phyloP scores from a whole-genome alignment of 2,329 filamentous ascomycete species.

The Lecanosticta acicola region DNA sequence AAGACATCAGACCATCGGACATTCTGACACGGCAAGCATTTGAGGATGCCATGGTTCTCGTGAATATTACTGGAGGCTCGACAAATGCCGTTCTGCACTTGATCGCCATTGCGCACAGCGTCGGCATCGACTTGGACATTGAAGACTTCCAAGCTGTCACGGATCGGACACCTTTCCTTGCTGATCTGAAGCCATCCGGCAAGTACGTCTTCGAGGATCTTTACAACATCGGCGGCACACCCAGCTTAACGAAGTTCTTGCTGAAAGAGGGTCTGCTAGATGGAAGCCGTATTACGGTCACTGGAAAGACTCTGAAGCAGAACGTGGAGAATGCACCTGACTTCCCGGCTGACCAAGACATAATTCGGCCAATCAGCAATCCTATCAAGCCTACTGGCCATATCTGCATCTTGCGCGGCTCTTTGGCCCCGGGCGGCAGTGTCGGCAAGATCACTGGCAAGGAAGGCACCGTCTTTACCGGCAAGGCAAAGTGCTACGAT shows the following conservation, averaged over 20 bases:
- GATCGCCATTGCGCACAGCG: conserved; percentile 47
- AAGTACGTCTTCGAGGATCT: conserved; percentile 58
- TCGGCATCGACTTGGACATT: conserved; percentile 46
- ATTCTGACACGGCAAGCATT: conserved; percentile 46
- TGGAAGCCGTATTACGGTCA: conserved; percentile 46
- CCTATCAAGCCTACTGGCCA: conserved; percentile 68
- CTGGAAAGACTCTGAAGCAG: conserved; percentile 46
- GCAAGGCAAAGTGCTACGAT: conserved; percentile 66
- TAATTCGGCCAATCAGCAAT: conserved; percentile 62
- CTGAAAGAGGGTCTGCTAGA: conserved; percentile 46
- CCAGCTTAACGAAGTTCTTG: conserved; percentile 46
- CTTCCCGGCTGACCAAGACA: conserved; percentile 64
- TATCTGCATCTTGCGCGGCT: conserved; percentile 66
- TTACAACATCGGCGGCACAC: conserved; percentile 47
- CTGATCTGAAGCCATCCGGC: conserved; percentile 48
- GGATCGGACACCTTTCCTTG: conserved; percentile 47
- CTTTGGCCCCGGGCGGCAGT: conserved; percentile 61
- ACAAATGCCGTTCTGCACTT: conserved; percentile 49
- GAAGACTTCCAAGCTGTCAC: conserved; percentile 49
- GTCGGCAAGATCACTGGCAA: conserved; percentile 75
- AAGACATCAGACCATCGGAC: conserved; percentile 46
- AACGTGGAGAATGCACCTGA: conserved; percentile 52
- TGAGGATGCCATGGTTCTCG: conserved; percentile 48
- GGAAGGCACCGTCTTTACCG: conserved; percentile 62
- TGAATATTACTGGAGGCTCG: conserved; percentile 47